These are phyloP conservation scores for Mucuna pruriens DNA, from an alignment of 306 rosid species.

Conservation along the genomic window DNA sequence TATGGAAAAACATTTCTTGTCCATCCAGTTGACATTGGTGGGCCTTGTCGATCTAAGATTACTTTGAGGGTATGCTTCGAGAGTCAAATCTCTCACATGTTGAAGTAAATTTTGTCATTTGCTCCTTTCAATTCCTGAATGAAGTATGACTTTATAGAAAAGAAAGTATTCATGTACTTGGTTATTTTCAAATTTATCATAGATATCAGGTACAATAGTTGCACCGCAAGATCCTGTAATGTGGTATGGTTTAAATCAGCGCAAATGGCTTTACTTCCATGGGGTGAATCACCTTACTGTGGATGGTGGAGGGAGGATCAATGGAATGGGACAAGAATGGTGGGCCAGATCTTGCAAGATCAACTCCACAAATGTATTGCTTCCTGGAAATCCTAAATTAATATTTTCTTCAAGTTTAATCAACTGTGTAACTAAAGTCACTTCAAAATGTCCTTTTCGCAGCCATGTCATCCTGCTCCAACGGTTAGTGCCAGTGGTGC, in stretches of 20 bases:
- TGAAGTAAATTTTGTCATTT: neutral
- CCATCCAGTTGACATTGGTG: constrained; percentile 69
- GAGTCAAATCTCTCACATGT: constrained; percentile 3
- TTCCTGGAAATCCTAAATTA: constrained; percentile 37
- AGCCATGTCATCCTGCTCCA: constrained; percentile 88
- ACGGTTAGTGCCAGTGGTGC: constrained; percentile 82
- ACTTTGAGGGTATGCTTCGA: constrained; percentile 61
- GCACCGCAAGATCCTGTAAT: constrained; percentile 76
- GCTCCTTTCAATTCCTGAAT: constrained; percentile 3
- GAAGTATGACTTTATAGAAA: neutral
- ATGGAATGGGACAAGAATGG: constrained; percentile 95
- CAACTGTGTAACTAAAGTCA: constrained; percentile 36
- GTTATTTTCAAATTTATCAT: constrained; percentile 17
- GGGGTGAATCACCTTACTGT: constrained; percentile 74
- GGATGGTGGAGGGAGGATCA: constrained; percentile 77
- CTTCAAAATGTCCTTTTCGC: constrained; percentile 51
- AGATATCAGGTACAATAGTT: constrained; percentile 75
- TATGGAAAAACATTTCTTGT: constrained; percentile 58
- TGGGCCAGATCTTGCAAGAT: constrained; percentile 90
- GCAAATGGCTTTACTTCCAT: constrained; percentile 79
- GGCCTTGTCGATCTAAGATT: constrained; percentile 83
- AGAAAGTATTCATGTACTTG: constrained; percentile 9
- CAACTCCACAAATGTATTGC: constrained; percentile 66
- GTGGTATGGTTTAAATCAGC: constrained; percentile 65
- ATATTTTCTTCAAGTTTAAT: constrained; percentile 37